Evolutionary conservation across 2,329 filamentous ascomycete species (phyloP), one percentile per base, ranked within the genome.

Genomic region (Aaosphaeria pasadenensis): DNA sequence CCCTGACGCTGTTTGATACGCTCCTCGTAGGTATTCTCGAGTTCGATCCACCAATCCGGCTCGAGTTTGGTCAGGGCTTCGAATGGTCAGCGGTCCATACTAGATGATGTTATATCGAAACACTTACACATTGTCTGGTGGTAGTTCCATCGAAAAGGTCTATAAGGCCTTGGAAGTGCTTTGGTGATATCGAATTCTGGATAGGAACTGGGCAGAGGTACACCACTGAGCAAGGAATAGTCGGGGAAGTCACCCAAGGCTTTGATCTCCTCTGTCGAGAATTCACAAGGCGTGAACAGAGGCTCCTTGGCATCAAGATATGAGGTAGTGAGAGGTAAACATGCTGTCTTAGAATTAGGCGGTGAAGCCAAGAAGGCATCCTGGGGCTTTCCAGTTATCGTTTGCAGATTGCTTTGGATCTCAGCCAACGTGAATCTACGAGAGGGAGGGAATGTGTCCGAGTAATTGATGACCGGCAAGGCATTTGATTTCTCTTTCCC

Each of bases 81-180:
- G 29, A 6, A 42, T 6, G 17, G 17, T 24, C 17, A 24, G 17
- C 17, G 17, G 2, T 43, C 61, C 17, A 17, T 6, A 4, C 11
- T 39, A 28, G 17, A 5, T 7, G n/a, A 6, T 6, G 1, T 13
- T 29, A 33, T 30, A 29, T 13, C 13, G 17, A 17, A 28, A 29
- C 5, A 77, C 85, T 58, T 80, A 92, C 89, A 88, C 90, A 95
- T 95, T 0, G 89, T 95, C 64, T 95, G 90, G 63, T 94, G 88
- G 63, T 95, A 95, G 0, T 79, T 75, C 90, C 90, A 95, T 59
- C 90, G 72, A 39, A 95, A 87, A 0, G 90, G 90, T 38, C 90
- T 78, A 64, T 91, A 95, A 0, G 89, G 89, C 48, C 90, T 77
- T 1, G 89, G 81, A 7, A 78, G 59, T 1, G 89, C 89, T 53